Percentiles rank a stretch among this genome's conserved stretches.
These are phyloP conservation scores for Lodderomyces margitis DNA, from an alignment of 1,139 yeast species.

Conservation along the genomic window DNA sequence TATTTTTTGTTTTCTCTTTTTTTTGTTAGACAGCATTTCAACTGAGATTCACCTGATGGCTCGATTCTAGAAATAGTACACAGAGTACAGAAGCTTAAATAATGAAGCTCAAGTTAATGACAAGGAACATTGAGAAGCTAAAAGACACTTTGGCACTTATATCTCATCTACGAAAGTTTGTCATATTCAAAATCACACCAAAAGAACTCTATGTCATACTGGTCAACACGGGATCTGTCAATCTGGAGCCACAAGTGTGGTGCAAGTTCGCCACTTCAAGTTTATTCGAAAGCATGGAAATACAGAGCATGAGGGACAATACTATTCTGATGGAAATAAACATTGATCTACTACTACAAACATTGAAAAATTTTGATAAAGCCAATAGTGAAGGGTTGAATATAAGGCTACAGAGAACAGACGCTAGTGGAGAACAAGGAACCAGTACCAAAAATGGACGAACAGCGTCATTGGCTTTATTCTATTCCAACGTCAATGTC, in stretches of 20 bases:
- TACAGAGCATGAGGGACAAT: constrained; percentile 45
- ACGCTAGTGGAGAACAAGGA: constrained; percentile 29
- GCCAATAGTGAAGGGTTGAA: constrained; percentile 51
- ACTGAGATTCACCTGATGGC: background rate
- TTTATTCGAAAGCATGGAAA: constrained; percentile 50
- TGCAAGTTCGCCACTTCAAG: constrained; percentile 45
- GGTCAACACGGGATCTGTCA: constrained; percentile 34
- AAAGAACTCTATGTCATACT: constrained; percentile 48
- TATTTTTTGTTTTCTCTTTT: constrained; percentile 3
- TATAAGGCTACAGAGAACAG: constrained; percentile 52
- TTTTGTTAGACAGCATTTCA: background rate
- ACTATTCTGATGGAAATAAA: constrained; percentile 55
- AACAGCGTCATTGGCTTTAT: constrained; percentile 52
- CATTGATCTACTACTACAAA: constrained; percentile 53
- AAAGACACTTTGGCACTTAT: constrained; percentile 31
- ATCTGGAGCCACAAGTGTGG: constrained; percentile 62
- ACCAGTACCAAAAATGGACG: constrained; percentile 29
- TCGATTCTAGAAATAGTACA: background rate
- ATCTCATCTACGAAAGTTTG: constrained; percentile 29
- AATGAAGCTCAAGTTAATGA: constrained; percentile 38
- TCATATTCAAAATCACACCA: constrained; percentile 48
- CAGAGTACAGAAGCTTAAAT: background rate
- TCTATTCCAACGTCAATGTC: constrained; percentile 38
- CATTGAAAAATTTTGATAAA: constrained; percentile 52
- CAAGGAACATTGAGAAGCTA: constrained; percentile 30